These are phyloP conservation scores for Globisporangium iwayamae DNA, from an alignment of 352 stramenopile genomes.

Conservation along the genomic window DNA sequence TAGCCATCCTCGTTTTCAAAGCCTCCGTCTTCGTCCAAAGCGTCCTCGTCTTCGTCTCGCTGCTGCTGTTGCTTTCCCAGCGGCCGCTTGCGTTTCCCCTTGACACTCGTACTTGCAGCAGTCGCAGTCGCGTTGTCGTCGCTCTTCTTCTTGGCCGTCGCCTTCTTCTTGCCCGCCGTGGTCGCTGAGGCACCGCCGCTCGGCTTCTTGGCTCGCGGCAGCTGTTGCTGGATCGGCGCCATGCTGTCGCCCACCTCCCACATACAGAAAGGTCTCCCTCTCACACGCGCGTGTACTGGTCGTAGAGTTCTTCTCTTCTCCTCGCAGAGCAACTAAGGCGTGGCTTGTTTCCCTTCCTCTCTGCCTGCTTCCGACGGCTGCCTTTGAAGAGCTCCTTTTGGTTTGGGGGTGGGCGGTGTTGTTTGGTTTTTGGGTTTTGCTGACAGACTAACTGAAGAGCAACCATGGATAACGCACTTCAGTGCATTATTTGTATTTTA, in stretches of 20 bases:
- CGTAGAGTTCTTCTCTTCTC: no score
- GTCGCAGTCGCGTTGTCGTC: neutral
- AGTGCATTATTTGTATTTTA: neutral
- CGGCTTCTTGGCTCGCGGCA: neutral
- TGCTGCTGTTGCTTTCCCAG: neutral
- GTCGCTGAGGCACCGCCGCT: neutral
- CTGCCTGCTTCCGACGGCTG: no score
- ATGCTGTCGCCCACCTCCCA: neutral
- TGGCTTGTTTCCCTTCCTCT: neutral
- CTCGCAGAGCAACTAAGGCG: neutral
- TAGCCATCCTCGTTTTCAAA: neutral
- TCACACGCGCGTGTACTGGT: no score
- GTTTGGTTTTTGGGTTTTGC: neutral
- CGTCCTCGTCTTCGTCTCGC: neutral
- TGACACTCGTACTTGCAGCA: neutral
- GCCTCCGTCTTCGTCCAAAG: neutral
- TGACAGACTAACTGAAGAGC: neutral
- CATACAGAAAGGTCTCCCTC: no score
- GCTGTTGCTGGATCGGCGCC: neutral
- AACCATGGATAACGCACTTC: neutral
- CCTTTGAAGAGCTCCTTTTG: neutral
- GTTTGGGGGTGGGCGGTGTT: neutral
- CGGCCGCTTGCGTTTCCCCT: slow-evolving; percentile 12
- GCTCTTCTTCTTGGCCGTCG: neutral
- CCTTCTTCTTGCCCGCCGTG: neutral